phyloP scores from a whole-genome alignment of 441 rosid species.

The Metrosideros polymorpha region DNA sequence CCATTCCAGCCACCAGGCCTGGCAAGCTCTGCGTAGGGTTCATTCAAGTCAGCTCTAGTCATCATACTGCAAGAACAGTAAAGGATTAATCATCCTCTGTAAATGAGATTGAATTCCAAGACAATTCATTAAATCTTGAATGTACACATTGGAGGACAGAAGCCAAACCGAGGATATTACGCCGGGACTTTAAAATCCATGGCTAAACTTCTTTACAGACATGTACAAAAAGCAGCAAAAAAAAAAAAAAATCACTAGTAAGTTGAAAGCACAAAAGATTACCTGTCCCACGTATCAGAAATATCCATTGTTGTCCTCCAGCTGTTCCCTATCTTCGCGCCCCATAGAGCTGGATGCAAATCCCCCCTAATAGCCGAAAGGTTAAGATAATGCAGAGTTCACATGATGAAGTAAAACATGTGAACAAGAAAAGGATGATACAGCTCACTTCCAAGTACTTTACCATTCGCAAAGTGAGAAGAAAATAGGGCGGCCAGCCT shows the following conservation, averaged over 20 bases:
- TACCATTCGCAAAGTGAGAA: conserved; percentile 74
- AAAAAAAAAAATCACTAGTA: neutral
- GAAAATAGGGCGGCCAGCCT: conserved; percentile 59
- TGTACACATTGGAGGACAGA: neutral
- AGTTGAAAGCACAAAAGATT: neutral
- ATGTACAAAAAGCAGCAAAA: neutral
- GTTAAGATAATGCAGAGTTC: neutral
- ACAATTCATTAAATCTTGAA: neutral
- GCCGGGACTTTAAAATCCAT: neutral
- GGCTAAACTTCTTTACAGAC: neutral
- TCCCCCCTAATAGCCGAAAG: conserved; percentile 41
- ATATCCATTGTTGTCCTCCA: conserved; percentile 74
- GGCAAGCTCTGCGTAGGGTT: conserved; percentile 52
- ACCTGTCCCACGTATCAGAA: conserved; percentile 60
- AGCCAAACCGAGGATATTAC: neutral
- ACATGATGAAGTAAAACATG: neutral
- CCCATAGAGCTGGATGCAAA: conserved; percentile 76
- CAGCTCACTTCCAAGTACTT: neutral
- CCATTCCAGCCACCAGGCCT: conserved; percentile 81
- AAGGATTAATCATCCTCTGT: neutral
- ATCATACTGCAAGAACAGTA: conserved; percentile 39
- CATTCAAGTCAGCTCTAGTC: conserved; percentile 58
- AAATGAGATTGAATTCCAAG: neutral
- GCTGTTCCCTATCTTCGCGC: conserved; percentile 53
- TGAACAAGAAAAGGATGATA: neutral